A percentile compares a stretch with the other conserved stretches of the same genome.
Conservation (phyloP, 1,284 basidiomycete species). For the Pterulicium gracile region DNA sequence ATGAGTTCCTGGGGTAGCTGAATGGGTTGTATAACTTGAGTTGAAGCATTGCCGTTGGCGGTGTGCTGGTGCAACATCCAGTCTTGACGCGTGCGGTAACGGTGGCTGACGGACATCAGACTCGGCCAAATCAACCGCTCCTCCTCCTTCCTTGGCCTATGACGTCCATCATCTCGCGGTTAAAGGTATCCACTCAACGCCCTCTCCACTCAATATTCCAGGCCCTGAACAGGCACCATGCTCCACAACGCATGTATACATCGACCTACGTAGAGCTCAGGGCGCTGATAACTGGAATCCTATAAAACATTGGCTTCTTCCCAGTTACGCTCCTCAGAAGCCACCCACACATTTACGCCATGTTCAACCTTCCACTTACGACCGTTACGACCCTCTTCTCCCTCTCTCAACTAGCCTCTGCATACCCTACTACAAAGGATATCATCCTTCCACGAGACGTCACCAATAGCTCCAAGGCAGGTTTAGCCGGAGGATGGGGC, state of each 20-base stretch:
- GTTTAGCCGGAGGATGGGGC: background rate
- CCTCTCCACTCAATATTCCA: too few relatives aligned
- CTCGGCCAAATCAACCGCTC: background rate
- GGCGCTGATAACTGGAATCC: too few relatives aligned
- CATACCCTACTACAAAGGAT: background rate
- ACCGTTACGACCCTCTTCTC: background rate
- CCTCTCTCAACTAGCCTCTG: background rate
- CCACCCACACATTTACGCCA: too few relatives aligned
- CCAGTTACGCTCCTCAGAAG: background rate
- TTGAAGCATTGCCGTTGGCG: background rate
- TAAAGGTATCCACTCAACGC: too few relatives aligned
- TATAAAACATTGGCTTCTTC: background rate
- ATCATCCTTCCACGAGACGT: background rate
- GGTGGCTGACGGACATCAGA: too few relatives aligned
- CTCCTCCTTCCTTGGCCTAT: background rate
- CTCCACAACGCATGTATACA: too few relatives aligned
- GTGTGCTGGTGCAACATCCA: too few relatives aligned
- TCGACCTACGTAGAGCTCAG: too few relatives aligned
- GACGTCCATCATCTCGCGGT: background rate
- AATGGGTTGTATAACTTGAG: background rate
- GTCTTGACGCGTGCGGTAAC: too few relatives aligned
- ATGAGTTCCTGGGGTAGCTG: slow-evolving; percentile 55
- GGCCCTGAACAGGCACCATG: too few relatives aligned
- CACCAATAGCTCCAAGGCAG: slow-evolving; percentile 1
- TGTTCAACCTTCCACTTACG: too few relatives aligned